Percentiles rank a stretch among this genome's conserved stretches.
Conservation (phyloP, 805 yeast species). For the Ogataea pignaliae region DNA sequence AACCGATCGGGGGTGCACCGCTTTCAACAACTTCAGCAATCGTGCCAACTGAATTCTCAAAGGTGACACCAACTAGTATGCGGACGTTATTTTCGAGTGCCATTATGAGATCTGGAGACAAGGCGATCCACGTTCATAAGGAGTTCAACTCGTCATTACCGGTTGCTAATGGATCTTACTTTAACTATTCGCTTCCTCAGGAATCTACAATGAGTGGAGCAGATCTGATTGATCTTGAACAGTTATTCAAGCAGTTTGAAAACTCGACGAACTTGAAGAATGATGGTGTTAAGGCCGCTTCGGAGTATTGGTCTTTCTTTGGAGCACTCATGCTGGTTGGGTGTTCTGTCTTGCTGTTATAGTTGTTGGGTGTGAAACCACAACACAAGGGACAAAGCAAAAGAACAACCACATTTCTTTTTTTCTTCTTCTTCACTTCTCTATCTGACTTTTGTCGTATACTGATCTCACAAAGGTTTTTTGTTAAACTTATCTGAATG, state of each 20-base stretch:
- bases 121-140: too few relatives aligned
- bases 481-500: too few relatives aligned
- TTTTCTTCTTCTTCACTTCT: neutral
- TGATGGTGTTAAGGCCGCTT: constrained; percentile 6
- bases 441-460: neutral
- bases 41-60: too few relatives aligned
- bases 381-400: too few relatives aligned
- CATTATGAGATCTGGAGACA: too few relatives aligned
- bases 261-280: constrained; percentile 10
- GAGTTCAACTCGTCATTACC: too few relatives aligned
- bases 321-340: constrained; percentile 21
- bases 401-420: neutral
- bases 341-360: constrained; percentile 16
- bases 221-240: neutral
- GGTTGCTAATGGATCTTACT: too few relatives aligned
- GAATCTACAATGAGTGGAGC: neutral
- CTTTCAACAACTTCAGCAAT: too few relatives aligned
- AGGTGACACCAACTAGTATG: too few relatives aligned
- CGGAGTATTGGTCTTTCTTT: constrained; percentile 15
- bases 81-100: too few relatives aligned
- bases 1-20: too few relatives aligned
- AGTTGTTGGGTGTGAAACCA: neutral
- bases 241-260: constrained; percentile 16
- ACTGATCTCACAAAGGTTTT: too few relatives aligned
- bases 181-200: neutral